phyloP scores from a whole-genome alignment of 2,329 filamentous ascomycete genomes.

The Aspergillus calidoustus region DNA sequence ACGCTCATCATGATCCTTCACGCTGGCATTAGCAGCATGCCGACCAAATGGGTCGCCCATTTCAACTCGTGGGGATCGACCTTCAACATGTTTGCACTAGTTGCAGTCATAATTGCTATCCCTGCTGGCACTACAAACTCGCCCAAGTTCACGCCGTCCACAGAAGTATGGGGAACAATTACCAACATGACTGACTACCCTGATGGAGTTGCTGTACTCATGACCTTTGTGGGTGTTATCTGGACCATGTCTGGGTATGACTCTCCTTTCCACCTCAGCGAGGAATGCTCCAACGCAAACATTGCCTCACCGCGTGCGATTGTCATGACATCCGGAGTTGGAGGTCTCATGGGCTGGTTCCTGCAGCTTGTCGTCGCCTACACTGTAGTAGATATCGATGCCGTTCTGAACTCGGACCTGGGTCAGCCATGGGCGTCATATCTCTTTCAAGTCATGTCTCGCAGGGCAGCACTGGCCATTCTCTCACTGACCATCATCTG shows the following conservation, averaged over 20 bases:
- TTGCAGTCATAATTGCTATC: slow-evolving; percentile 71
- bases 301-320: slow-evolving; percentile 73
- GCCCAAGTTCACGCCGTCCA: slow-evolving; percentile 62
- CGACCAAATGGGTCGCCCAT: slow-evolving; percentile 70
- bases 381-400: slow-evolving; percentile 67
- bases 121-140: slow-evolving; percentile 63
- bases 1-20: slow-evolving; percentile 71
- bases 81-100: slow-evolving; percentile 70
- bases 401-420: slow-evolving; percentile 63
- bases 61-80: slow-evolving; percentile 73
- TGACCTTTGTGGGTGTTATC: slow-evolving; percentile 73
- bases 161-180: slow-evolving; percentile 68
- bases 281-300: slow-evolving; percentile 75
- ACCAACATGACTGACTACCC: slow-evolving; percentile 70
- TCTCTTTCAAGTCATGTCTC: slow-evolving; percentile 66
- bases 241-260: slow-evolving; percentile 74
- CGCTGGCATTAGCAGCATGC: slow-evolving; percentile 69
- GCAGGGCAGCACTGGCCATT: slow-evolving; percentile 64
- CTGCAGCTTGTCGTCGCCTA: slow-evolving; percentile 76
- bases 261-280: slow-evolving; percentile 71
- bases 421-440: slow-evolving; percentile 75
- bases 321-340: slow-evolving; percentile 68
- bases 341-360: slow-evolving; percentile 72
- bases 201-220: slow-evolving; percentile 68
- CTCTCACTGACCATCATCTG: slow-evolving; percentile 70